Evolutionary conservation across 257 asterid species (phyloP), one percentile per base, ranked within the genome.

Genomic region (Leonotis leonurus): DNA sequence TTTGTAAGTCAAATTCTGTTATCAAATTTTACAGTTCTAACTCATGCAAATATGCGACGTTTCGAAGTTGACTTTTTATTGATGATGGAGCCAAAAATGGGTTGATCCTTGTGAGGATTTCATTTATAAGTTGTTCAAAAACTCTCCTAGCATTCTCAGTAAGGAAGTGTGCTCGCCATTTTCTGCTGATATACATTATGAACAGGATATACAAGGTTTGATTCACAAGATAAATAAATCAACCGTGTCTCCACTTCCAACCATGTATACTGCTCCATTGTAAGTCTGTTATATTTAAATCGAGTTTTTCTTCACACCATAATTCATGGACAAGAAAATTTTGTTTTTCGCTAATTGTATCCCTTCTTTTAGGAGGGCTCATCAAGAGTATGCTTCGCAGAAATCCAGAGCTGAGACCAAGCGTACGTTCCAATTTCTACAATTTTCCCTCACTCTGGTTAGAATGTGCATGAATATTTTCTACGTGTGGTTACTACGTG

Each of bases 171-270:
- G 14, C 22, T 4, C 62, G 20, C 18, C 37, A 9, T 55, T 43
- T 52, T 55, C 55, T 46, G 16, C 48, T 49, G 50, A 26, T 51
- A 44, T 62, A 49, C 49, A 72, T 46, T 39, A 21, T 58, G 76
- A 66, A 70, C 90, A 92, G 98, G 98, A 92, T 72, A 88, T 92
- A 77, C 98, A 92, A 77, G 97, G 97, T 75, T 74, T 92, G 70
- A 92, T 92, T 72, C 79, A 86, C 85, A 92, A 92, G 79, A 92
- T 92, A 65, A 88, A 92, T 63, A 92, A 80, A 77, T 92, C 93
- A 22, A 84, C 88, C 3, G 85, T 88, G 8, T 85, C 98, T 65
- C 97, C 98, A 11, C 87, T 92, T 66, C 98, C 98, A 12, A 78
- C 97, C 36, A 63, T 80, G 78, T 92, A 92, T 69, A 83, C 95